A percentile compares a stretch with the other conserved stretches of the same genome.
Conservation (phyloP, 352 stramenopile genomes). For the Hyaloperonospora arabidopsidis region DNA sequence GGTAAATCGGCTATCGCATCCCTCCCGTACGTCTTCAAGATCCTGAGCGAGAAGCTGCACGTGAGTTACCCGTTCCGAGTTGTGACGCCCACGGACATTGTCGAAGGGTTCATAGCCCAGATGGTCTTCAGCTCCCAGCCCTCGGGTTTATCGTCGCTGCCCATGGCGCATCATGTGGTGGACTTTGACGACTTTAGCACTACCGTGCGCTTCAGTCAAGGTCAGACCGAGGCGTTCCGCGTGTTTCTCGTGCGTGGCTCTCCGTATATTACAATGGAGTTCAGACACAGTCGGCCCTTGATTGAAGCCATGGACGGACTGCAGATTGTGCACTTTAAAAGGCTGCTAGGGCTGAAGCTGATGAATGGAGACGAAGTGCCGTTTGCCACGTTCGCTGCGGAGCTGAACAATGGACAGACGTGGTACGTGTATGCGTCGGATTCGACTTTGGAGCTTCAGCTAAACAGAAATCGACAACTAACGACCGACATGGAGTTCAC, state of each 20-base stretch:
- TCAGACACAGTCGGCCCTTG: constrained; percentile 36
- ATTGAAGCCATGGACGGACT: constrained; percentile 50
- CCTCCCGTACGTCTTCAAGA: constrained; percentile 59
- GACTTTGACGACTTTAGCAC: constrained; percentile 66
- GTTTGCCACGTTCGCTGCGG: constrained; percentile 45
- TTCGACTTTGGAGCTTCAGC: constrained; percentile 33
- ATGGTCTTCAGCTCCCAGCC: constrained; percentile 40
- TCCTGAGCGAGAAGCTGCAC: constrained; percentile 52
- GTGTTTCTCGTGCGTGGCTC: constrained; percentile 66
- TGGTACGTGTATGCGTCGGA: constrained; percentile 68
- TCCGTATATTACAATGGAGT: constrained; percentile 76
- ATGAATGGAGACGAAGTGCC: constrained; percentile 33
- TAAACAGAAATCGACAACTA: constrained; percentile 31
- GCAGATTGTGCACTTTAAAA: constrained; percentile 42
- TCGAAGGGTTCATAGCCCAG: constrained; percentile 66
- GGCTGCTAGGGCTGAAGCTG: constrained; percentile 31
- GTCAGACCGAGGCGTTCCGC: constrained; percentile 35
- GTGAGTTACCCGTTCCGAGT: constrained; percentile 78
- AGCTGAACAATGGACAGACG: constrained; percentile 53
- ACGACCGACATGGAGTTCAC: constrained; percentile 33
- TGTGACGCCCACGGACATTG: constrained; percentile 44
- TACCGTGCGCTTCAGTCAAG: constrained; percentile 46
- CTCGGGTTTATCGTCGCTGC: background rate
- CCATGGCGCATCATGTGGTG: constrained; percentile 45
- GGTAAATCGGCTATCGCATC: constrained; percentile 49